Evolutionary conservation across 2,329 filamentous ascomycete species (phyloP), one percentile per base, ranked within the genome.

Genomic region (Curvularia sp.): DNA sequence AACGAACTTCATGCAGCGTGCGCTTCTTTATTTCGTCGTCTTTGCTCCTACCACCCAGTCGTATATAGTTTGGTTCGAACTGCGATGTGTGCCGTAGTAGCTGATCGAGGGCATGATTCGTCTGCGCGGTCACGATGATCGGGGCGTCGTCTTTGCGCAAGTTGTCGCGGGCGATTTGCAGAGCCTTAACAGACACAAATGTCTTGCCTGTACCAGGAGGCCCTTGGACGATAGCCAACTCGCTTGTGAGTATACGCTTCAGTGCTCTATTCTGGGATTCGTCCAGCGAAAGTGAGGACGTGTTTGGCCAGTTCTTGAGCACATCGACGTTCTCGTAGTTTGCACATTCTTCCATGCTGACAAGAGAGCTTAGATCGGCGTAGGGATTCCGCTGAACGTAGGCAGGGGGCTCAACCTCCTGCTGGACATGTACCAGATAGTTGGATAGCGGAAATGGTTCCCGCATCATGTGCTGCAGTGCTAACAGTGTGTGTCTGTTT

Each of bases 71-170:
- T 0, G 78, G 75, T 65, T 89, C 88, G 64, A 89, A 89, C 5
- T 79, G 71, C 1, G 86, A 80, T 15, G 92, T 82, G 54, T 89
- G 86, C 0, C 80, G 78, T 0, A 97, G 80, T 0, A 97, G 81
- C 71, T 97, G 93, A 66, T 97, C 93, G 0, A 97, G 79, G 0
- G 93, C 93, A 75, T 97, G 92, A 58, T 97, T 97, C 0, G 93
- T 97, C 68, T 97, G 92, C 7, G 92, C 92, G 0, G 92, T 85
- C 3, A 97, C 60, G 20, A 97, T 83, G 30, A 97, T 88, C 0
- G 91, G 91, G 8, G 88, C 84, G 57, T 89, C 86, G 0, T 77
- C 80, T 1, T 71, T 58, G 20, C 60, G 58, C 68, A 86, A 82
- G 53, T 89, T 91, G 1, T 82, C 76, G 0, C 92, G 79, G 53